Evolutionary conservation across 306 rosid species (phyloP).

Genomic region (Crotalaria pallida): DNA sequence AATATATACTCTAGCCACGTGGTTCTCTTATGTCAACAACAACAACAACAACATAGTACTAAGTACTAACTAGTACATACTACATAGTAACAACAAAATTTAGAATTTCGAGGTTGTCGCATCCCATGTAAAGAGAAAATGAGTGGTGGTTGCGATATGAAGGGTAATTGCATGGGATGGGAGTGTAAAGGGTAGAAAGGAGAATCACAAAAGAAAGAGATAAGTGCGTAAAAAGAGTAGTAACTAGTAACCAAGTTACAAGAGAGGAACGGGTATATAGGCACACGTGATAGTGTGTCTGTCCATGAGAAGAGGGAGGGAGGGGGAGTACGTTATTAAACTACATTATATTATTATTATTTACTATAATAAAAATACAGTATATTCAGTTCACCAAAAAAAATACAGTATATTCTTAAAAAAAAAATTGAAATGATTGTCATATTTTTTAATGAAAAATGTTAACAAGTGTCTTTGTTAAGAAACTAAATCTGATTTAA

Average conservation of each 20-base stretch:
- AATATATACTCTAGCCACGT: too few species aligned
- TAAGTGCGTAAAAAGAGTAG: not conserved
- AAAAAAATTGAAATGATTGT: too few species aligned
- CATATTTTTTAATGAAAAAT: too few species aligned
- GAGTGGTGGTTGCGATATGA: too few species aligned
- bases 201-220: not conserved
- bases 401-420: too few species aligned
- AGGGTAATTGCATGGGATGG: not conserved
- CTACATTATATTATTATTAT: too few species aligned
- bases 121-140: not conserved
- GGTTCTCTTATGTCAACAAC: not conserved
- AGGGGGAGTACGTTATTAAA: too few species aligned
- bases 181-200: not conserved
- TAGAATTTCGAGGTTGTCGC: not conserved
- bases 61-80: too few species aligned
- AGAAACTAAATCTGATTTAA: too few species aligned
- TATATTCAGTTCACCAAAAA: too few species aligned
- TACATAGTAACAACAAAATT: not conserved
- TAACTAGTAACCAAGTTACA: not conserved
- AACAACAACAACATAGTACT: not conserved
- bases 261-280: conserved; percentile 22
- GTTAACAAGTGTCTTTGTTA: too few species aligned
- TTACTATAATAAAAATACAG: too few species aligned
- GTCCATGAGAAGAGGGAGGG: not conserved
- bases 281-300: conserved; percentile 12